Base-by-base conservation (phyloP, 371 early-diverging fungal genomes). In the Zychaea mexicana region DNA sequence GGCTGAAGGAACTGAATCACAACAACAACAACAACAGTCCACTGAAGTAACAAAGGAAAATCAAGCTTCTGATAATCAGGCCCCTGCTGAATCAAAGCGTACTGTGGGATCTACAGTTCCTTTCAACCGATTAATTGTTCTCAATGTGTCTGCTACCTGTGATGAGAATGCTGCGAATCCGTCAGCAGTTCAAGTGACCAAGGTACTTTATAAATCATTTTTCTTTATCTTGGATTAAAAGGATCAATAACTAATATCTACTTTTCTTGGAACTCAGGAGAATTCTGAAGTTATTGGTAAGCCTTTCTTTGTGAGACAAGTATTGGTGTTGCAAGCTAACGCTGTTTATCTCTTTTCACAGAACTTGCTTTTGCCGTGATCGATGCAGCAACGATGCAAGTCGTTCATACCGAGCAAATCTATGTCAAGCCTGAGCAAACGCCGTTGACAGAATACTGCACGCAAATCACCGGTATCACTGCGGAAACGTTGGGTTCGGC, bases 61-160 rank as follows among this genome's bases (percentile, higher is more conserved):
- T 17, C 52, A 24, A 15, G 38, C 53, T 32, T 13, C 61, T 30
- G 15, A 24, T 46, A 21, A 3, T 22, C 10, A 36, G 15, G 6
- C 8, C 12, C 6, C 49, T 57, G 15, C 38, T 31, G 31, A 21
- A 6, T 17, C 22, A 31, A 17, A 31, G 54, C 26, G 45, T 46
- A 22, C 30, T 17, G 52, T 65, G 21, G 64, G 66, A 4, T 72
- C 78, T 2, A 62, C 64, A 7, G 62, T 82, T 38, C 82, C 82
- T 36, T 81, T 83, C 74, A 85, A 90, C 59, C 84, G 82, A 54
- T 77, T 88, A 30, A 83, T 92, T 57, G 78, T 89, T 27, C 74
- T 91, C n/a, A 85, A 89, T 65, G 74, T 89, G 39, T 89, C 89
- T 70, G 85, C 89, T 3, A 92, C 91, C 15, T 88, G 90, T 67